Base-by-base conservation (phyloP, 345 rosid genomes). In the Pugionium cornutum region DNA sequence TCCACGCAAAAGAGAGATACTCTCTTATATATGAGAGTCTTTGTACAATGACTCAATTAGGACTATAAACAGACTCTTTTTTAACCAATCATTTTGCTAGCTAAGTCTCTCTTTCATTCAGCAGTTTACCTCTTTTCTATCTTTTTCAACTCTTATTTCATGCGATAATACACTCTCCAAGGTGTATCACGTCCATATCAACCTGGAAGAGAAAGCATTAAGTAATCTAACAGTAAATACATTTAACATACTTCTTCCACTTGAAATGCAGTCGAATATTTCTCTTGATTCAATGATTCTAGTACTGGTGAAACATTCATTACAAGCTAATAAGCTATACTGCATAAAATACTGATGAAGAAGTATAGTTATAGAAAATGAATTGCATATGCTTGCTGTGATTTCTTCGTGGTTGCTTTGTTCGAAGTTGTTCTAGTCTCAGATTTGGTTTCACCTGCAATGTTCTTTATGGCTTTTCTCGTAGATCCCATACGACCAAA, bases 211-310 rank as follows among this genome's bases (percentile, higher is more conserved):
- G 11, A 44, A 11, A 2, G 0, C 41, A 36, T 1, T 18, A 27
- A 50, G 10, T 4, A 49, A 68, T 32, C 45, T 25, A 28, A 45
- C 27, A 44, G 36, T 47, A 30, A 51, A 53, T 35, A 59, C 68
- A 45, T 75, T 76, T 37, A 32, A 64, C 78, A 42, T 80, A 92
- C 98, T 74, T 92, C 98, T 80, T 92, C 98, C 31, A 84, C 98
- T 75, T 87, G 97, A 76, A 92, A 92, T 26, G 84, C 71, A 57
- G 91, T 89, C 0, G 82, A 75, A 72, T 92, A 92, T 55, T 89
- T 92, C 66, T 89, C 95, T 4, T 89, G 88, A 68, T 87, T 95
- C 81, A 92, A 67, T 2, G 95, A 92, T 67, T 66, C 84, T 9
- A 33, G 30, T 40, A 3, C 3, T 9, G 36, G 4, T 29, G 36